Percentiles rank a stretch among this genome's conserved stretches.
Evolutionary conservation across 2,329 filamentous ascomycete genomes (phyloP).

Genomic region (Diplodia mutila): DNA sequence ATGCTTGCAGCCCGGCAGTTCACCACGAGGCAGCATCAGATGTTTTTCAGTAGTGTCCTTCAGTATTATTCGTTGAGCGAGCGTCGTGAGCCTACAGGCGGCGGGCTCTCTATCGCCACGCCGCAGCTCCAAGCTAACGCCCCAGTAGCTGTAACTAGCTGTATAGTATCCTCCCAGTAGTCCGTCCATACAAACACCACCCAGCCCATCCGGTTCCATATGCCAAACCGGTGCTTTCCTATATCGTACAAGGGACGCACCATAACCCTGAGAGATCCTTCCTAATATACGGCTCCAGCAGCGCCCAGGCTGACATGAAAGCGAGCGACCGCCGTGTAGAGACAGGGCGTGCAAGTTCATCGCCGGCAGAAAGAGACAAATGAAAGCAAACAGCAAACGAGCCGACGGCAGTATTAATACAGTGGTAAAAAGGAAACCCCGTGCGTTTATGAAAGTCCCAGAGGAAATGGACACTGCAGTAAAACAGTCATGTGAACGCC

Average conservation of each 20-base stretch:
- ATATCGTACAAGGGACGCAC: slow-evolving; percentile 23
- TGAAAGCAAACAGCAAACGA: slow-evolving; percentile 7
- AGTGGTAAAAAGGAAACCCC: slow-evolving; percentile 7
- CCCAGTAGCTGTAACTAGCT: slow-evolving; percentile 19
- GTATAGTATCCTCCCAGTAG: slow-evolving; percentile 19
- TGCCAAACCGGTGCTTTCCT: slow-evolving; percentile 20
- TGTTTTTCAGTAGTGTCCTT: neutral
- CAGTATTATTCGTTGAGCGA: slow-evolving; percentile 23
- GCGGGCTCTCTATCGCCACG: slow-evolving; percentile 16
- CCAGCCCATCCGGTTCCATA: slow-evolving; percentile 10
- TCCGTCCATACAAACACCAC: slow-evolving; percentile 17
- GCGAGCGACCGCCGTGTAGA: slow-evolving; percentile 19
- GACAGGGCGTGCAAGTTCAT: slow-evolving; percentile 22
- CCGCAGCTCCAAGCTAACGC: slow-evolving; percentile 16
- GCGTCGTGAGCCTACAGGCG: slow-evolving; percentile 21
- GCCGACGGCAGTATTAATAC: slow-evolving; percentile 24
- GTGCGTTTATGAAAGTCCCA: neutral
- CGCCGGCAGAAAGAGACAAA: slow-evolving; percentile 22
- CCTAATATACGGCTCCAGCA: slow-evolving; percentile 23
- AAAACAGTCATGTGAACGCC: slow-evolving; percentile 14
- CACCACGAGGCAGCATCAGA: neutral
- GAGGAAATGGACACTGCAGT: slow-evolving; percentile 17
- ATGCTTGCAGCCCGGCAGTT: neutral
- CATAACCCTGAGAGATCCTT: slow-evolving; percentile 15
- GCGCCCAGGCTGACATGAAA: slow-evolving; percentile 26